These are phyloP conservation scores for Colletotrichum euphorbiae DNA, from an alignment of 2,329 filamentous ascomycete genomes.

Conservation along the genomic window DNA sequence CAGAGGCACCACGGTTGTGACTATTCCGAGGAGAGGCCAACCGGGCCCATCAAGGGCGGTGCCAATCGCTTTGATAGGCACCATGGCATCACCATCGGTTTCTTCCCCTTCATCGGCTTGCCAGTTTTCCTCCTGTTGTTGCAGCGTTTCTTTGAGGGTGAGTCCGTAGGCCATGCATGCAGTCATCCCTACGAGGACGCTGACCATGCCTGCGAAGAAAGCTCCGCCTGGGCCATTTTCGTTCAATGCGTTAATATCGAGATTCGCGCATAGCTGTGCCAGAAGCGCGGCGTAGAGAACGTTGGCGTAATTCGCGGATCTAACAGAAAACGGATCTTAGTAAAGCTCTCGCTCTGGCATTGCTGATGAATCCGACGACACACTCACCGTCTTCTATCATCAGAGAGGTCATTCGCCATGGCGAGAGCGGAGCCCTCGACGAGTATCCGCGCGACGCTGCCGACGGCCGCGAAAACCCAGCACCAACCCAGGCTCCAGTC, in stretches of 20 bases:
- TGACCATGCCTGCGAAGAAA: no score
- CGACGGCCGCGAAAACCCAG: not conserved
- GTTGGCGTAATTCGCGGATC: not conserved
- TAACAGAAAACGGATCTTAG: not conserved
- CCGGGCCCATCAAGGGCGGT: not conserved
- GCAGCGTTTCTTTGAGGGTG: no score
- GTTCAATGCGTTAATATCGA: no score
- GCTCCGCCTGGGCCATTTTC: no score
- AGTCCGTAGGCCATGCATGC: no score
- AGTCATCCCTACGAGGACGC: no score
- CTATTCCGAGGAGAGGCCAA: not conserved
- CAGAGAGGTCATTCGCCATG: not conserved
- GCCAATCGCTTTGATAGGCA: not conserved
- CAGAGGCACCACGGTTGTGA: not conserved
- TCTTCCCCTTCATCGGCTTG: not conserved
- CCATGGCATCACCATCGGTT: not conserved
- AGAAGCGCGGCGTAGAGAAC: not conserved
- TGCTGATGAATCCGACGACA: not conserved
- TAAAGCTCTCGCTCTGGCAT: not conserved
- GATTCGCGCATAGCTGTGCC: no score
- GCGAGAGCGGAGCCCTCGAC: not conserved
- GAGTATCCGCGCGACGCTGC: no score
- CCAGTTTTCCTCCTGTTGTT: not conserved
- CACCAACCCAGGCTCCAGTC: not conserved
- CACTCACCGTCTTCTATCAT: not conserved